phyloP scores from a whole-genome alignment of 768 basidiomycete species.

The Leucocoprinus leucothites region DNA sequence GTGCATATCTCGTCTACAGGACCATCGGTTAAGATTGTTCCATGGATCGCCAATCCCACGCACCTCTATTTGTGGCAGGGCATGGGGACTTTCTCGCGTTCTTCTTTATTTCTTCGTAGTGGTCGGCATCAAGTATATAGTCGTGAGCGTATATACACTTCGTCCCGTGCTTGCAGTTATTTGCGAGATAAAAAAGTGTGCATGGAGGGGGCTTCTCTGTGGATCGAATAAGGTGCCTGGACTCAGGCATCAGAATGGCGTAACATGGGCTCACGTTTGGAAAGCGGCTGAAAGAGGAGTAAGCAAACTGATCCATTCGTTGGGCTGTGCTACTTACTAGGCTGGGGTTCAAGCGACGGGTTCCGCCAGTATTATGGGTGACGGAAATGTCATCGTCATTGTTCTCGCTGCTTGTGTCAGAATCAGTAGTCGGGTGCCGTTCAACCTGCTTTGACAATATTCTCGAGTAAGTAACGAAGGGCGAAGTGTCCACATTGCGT shows the following conservation, averaged over 20 bases:
- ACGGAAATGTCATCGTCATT: neutral
- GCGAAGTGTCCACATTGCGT: neutral
- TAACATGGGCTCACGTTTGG: too few relatives aligned
- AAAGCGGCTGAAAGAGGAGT: neutral
- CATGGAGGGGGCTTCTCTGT: slow-evolving; percentile 65
- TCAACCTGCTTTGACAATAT: neutral
- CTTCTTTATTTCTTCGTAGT: slow-evolving; percentile 48
- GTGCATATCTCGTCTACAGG: slow-evolving; percentile 48
- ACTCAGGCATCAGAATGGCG: too few relatives aligned
- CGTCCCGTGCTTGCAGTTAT: slow-evolving; percentile 50
- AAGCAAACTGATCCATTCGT: neutral
- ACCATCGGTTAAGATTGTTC: neutral
- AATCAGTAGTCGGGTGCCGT: neutral
- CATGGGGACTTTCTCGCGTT: slow-evolving; percentile 66
- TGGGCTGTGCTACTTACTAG: neutral
- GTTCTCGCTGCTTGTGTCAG: neutral
- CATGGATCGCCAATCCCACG: slow-evolving; percentile 1
- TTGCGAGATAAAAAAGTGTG: slow-evolving; percentile 61
- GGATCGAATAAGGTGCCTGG: slow-evolving; percentile 7
- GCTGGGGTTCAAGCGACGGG: neutral
- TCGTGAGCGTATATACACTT: slow-evolving; percentile 64
- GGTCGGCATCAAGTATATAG: slow-evolving; percentile 51
- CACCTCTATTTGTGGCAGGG: slow-evolving; percentile 56
- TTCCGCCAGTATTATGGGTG: slow-evolving; percentile 8
- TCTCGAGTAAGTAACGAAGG: neutral